Evolutionary conservation across 495 filamentous ascomycete genomes (phyloP).

Genomic region (Aspergillus carlsbadensis): DNA sequence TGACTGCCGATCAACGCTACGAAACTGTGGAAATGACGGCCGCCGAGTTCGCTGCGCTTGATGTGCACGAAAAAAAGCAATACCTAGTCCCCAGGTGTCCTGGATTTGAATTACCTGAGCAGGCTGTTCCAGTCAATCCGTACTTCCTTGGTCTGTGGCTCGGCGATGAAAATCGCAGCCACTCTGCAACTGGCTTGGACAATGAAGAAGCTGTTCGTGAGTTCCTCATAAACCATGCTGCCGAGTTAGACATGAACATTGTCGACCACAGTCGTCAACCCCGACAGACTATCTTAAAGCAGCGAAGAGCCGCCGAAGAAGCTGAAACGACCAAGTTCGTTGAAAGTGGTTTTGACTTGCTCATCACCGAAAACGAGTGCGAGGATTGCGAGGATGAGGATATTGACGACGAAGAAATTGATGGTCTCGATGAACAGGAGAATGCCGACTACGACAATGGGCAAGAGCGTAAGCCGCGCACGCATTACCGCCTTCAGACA

Average conservation of each 20-base stretch:
- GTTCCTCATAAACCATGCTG: background rate
- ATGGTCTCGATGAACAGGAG: too few species aligned
- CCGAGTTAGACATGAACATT: background rate
- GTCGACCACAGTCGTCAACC: too few species aligned
- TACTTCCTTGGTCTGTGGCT: conserved; percentile 1
- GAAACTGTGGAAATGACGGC: conserved; percentile 45
- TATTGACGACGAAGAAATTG: background rate
- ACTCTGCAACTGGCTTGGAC: background rate
- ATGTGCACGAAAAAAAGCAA: conserved; percentile 24
- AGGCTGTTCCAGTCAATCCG: conserved; percentile 3
- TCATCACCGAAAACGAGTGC: too few species aligned
- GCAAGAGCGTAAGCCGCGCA: background rate
- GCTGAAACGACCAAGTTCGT: too few species aligned
- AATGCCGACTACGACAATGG: too few species aligned
- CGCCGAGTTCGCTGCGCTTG: conserved; percentile 38
- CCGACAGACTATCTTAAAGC: too few species aligned
- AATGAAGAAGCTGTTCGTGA: background rate
- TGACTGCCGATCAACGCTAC: conserved; percentile 19
- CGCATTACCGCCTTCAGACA: background rate
- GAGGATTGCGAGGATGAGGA: background rate
- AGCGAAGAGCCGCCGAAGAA: too few species aligned
- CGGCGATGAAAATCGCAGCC: background rate
- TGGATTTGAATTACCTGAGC: conserved; percentile 15
- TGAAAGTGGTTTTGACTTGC: background rate
- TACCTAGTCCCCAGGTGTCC: conserved; percentile 30